Percentiles rank a stretch among this genome's conserved stretches.
Evolutionary conservation across 202 grass and related monocot genomes (phyloP).

Genomic region (Setaria viridis): DNA sequence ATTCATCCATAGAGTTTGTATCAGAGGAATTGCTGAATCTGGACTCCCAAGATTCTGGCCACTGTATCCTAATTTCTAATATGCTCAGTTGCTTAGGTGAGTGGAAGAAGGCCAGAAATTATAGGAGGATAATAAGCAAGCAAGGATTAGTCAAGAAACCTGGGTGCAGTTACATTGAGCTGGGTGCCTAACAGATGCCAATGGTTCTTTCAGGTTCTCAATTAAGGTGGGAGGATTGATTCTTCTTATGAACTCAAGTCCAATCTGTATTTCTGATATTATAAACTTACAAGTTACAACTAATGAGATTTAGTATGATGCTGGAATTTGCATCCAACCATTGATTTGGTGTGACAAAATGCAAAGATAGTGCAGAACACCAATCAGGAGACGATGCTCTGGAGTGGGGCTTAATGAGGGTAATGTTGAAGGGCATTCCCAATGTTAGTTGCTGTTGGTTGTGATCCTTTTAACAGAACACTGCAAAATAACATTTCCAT

Average conservation of each 20-base stretch:
- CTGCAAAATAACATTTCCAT: not conserved
- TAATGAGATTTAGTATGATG: not conserved
- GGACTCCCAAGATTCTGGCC: slow-evolving; percentile 47
- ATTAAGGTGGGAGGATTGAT: slow-evolving; percentile 15
- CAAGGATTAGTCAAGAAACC: slow-evolving; percentile 71
- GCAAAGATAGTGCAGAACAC: not conserved
- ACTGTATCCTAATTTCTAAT: slow-evolving; percentile 67
- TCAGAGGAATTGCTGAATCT: slow-evolving; percentile 49
- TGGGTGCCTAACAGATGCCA: slow-evolving; percentile 3
- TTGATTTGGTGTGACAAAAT: slow-evolving; percentile 5
- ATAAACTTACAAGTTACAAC: not conserved
- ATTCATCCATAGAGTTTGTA: slow-evolving; percentile 48
- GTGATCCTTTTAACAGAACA: not conserved
- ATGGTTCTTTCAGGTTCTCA: not conserved
- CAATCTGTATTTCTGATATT: not conserved
- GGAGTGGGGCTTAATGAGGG: not conserved
- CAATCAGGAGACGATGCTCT: not conserved
- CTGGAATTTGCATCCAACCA: not conserved
- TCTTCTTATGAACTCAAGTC: slow-evolving; percentile 16
- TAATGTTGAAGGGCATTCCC: not conserved
- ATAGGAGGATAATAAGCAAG: slow-evolving; percentile 56
- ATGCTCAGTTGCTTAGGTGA: slow-evolving; percentile 57
- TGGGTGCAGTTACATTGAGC: slow-evolving; percentile 64
- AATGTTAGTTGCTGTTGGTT: not conserved
- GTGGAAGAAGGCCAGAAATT: slow-evolving; percentile 64